A percentile compares a stretch with the other conserved stretches of the same genome.
Conservation (phyloP, 768 basidiomycete species). For the Lentinula sp. region DNA sequence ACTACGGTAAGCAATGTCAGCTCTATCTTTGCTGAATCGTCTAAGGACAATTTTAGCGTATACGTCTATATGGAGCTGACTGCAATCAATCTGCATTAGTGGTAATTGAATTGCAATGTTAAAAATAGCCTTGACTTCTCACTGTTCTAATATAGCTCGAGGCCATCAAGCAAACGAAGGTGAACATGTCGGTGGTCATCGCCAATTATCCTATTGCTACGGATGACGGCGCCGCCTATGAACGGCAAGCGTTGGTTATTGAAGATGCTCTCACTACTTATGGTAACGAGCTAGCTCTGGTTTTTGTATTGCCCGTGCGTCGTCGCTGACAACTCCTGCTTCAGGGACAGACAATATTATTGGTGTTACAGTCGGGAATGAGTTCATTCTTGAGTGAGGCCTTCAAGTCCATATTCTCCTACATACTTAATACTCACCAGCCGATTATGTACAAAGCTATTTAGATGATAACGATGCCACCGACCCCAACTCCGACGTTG, state of each 20-base stretch:
- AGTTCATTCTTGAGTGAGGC: slow-evolving; percentile 73
- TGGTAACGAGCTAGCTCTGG: slow-evolving; percentile 28
- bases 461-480: slow-evolving; percentile 41
- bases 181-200: slow-evolving; percentile 74
- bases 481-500: slow-evolving; percentile 53
- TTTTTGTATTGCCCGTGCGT: background rate
- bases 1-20: slow-evolving; percentile 39
- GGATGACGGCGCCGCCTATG: slow-evolving; percentile 65
- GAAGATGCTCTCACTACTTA: slow-evolving; percentile 66
- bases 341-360: slow-evolving; percentile 48
- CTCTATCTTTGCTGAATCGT: background rate
- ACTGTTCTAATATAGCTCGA: slow-evolving; percentile 45
- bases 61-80: slow-evolving; percentile 84
- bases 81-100: slow-evolving; percentile 80
- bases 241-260: slow-evolving; percentile 62
- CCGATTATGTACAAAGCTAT: slow-evolving; percentile 38
- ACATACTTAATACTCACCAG: background rate
- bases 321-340: background rate
- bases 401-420: slow-evolving; percentile 12
- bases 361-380: slow-evolving; percentile 90
- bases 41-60: slow-evolving; percentile 23
- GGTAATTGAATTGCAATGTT: slow-evolving; percentile 27
- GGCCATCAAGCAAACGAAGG: slow-evolving; percentile 86
- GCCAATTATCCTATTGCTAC: slow-evolving; percentile 56
- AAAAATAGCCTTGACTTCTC: background rate